Evolutionary conservation across 768 basidiomycete genomes (phyloP).

Genomic region (Boletus rex-veris): DNA sequence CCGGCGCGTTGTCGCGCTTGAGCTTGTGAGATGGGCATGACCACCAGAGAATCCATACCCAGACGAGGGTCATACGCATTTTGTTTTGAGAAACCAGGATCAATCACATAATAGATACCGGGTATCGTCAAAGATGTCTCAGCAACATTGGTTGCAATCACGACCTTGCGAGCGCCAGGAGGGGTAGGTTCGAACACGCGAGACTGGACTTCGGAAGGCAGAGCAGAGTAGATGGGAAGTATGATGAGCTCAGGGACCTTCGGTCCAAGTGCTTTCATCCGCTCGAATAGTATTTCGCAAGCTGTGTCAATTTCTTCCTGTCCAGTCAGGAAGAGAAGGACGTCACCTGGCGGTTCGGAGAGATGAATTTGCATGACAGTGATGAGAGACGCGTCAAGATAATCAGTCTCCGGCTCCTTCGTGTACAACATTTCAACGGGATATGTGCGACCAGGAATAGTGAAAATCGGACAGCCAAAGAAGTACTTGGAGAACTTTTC

Average conservation of each 20-base stretch:
- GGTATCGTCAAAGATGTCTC: constrained; percentile 98
- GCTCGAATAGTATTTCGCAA: constrained; percentile 95
- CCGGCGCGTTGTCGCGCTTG: constrained; percentile 95
- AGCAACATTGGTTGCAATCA: constrained; percentile 99
- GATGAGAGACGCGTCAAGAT: constrained; percentile 96
- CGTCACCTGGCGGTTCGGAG: constrained; percentile 94
- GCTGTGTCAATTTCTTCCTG: constrained; percentile 99
- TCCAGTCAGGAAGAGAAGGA: constrained; percentile 96
- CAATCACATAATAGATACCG: constrained; percentile 98
- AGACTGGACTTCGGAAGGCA: constrained; percentile 97
- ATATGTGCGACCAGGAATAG: constrained; percentile 99
- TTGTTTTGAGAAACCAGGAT: constrained; percentile 98
- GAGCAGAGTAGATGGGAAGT: constrained; percentile 95
- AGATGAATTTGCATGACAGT: constrained; percentile 99
- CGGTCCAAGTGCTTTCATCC: constrained; percentile 98
- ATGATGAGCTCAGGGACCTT: constrained; percentile 97
- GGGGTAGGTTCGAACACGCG: constrained; percentile 97
- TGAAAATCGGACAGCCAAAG: constrained; percentile 98
- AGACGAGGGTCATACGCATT: constrained; percentile 96
- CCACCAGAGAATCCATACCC: constrained; percentile 98
- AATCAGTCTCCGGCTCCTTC: constrained; percentile 96
- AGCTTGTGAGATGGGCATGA: constrained; percentile 98
- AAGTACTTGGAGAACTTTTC: constrained; percentile 99
- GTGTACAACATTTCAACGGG: constrained; percentile 98
- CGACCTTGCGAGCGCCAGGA: constrained; percentile 96